Evolutionary conservation across 139 green algal species (phyloP).

Genomic region (Astrephomene gubernaculifera): DNA sequence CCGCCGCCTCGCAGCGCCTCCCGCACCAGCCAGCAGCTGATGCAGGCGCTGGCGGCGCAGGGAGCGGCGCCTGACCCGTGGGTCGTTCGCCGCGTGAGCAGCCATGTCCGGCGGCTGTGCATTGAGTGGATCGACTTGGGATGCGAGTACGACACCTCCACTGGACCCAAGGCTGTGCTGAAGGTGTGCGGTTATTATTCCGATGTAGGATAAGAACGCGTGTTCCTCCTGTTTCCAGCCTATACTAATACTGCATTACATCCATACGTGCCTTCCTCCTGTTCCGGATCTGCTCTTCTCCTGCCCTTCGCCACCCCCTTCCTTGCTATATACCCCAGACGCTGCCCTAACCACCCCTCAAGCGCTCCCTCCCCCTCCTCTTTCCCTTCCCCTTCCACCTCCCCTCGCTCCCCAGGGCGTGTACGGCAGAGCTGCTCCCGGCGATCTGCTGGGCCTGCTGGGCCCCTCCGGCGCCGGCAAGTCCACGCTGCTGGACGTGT

Average conservation of each 20-base stretch:
- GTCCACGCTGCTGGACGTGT: conserved; percentile 70
- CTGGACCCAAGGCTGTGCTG: conserved; percentile 47
- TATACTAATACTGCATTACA: no score
- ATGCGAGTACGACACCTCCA: conserved; percentile 51
- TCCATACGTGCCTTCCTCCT: no score
- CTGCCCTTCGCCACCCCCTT: no score
- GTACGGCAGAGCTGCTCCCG: conserved; percentile 47
- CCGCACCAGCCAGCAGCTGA: neutral
- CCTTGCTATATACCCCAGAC: neutral
- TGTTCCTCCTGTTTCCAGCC: no score
- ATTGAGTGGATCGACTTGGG: conserved; percentile 59
- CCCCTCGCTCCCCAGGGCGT: conserved; percentile 34
- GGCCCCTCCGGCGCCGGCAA: conserved; percentile 70
- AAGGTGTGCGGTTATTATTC: conserved; percentile 46
- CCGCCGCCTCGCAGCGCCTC: neutral
- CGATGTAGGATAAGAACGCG: no score
- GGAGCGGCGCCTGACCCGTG: neutral
- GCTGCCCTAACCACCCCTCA: neutral
- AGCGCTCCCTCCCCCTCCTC: neutral
- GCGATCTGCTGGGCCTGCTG: conserved; percentile 65
- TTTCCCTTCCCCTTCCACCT: neutral
- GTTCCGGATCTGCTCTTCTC: no score
- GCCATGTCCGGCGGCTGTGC: conserved; percentile 29
- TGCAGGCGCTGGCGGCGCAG: neutral
- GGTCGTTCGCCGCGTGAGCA: conserved; percentile 44